Percentiles rank a stretch among this genome's conserved stretches.
These are phyloP conservation scores for Bullera alba DNA, from an alignment of 768 basidiomycete genomes.

Conservation along the genomic window DNA sequence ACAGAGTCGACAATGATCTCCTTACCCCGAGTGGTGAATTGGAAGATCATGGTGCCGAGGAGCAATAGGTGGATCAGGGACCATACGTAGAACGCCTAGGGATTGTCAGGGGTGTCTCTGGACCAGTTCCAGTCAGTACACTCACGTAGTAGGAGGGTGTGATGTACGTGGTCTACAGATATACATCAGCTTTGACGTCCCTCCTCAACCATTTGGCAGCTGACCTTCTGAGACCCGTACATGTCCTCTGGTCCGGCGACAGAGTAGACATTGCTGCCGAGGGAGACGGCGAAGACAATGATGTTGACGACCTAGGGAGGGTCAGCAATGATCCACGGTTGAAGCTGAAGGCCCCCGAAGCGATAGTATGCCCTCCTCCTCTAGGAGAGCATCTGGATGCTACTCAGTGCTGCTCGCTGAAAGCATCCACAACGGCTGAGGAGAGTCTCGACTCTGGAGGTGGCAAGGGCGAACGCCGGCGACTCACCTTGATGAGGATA, in stretches of 20 bases:
- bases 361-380: background rate
- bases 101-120: background rate
- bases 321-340: background rate
- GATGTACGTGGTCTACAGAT: slow-evolving; percentile 74
- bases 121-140: slow-evolving; percentile 1
- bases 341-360: too few relatives aligned
- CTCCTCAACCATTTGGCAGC: background rate
- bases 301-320: slow-evolving; percentile 59
- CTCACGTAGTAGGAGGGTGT: slow-evolving; percentile 85
- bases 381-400: too few relatives aligned
- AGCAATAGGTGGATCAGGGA: slow-evolving; percentile 83
- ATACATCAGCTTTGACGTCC: background rate
- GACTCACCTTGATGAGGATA: slow-evolving; percentile 66
- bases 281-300: slow-evolving; percentile 71
- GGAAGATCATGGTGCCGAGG: slow-evolving; percentile 71
- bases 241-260: slow-evolving; percentile 61
- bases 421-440: background rate
- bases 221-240: slow-evolving; percentile 33
- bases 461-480: background rate
- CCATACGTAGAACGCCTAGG: slow-evolving; percentile 49
- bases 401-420: background rate
- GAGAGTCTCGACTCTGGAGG: background rate
- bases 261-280: slow-evolving; percentile 76
- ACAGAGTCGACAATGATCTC: slow-evolving; percentile 75
- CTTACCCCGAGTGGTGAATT: slow-evolving; percentile 56